Evolutionary conservation across 352 stramenopile genomes (phyloP), one percentile per base, ranked within the genome.

Genomic region (Phytophthora parvispora): DNA sequence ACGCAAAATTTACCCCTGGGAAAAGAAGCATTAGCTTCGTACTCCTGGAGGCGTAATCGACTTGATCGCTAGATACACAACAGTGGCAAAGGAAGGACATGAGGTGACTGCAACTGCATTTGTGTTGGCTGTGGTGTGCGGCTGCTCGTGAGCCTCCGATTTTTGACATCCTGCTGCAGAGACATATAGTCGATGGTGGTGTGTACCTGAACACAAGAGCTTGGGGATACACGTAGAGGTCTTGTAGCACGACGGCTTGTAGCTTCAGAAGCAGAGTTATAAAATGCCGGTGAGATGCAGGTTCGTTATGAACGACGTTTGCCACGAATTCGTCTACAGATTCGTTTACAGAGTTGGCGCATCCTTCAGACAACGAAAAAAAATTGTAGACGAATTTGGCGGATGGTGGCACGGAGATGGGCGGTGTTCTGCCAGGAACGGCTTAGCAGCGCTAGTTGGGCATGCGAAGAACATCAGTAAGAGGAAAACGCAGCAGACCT

Each of bases 261-360:
- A n/a, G n/a, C n/a, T n/a, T n/a, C 15, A n/a, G 32, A 7, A 40
- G 32, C 32, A 40, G 32, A 40, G 13, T 13, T 40, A 13, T 40
- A 40, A n/a, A n/a, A n/a, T n/a, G n/a, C n/a, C n/a, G n/a, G n/a
- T n/a, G n/a, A n/a, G n/a, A n/a, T n/a, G n/a, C n/a, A n/a, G n/a
- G n/a, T n/a, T n/a, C n/a, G 7, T 13, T 40, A 40, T 13, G 42
- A 24, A 13, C 9, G 42, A 56, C 7, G 18, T 28, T 56, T 7
- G 24, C 20, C 18, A 54, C n/a, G 49, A 42, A 31, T 58, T 58
- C 51, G 51, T 58, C 51, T 58, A 58, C 51, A 47, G 15, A 58
- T 58, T 58, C 51, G 51, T 58, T 38, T 45, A 22, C 49, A 56
- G 49, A n/a, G 43, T 49, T 27, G 22, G 51, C 51, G 20, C 51